These are phyloP conservation scores for Oenanthe javanica DNA, from an alignment of 140 eudicot species.

Conservation along the genomic window DNA sequence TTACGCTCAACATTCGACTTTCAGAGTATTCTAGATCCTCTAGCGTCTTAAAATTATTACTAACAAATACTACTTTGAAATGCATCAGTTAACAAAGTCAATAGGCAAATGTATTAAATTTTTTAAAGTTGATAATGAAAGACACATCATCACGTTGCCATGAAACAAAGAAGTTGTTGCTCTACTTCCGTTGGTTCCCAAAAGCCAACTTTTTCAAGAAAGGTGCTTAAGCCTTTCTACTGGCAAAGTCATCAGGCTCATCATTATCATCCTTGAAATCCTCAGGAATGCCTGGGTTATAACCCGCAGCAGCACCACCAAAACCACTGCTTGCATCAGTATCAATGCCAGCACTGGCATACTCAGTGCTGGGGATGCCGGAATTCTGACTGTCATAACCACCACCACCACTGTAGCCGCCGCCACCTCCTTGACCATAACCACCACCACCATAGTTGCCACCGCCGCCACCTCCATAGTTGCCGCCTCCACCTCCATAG, in stretches of 20 bases:
- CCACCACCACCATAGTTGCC: slow-evolving; percentile 8
- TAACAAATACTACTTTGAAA: not conserved
- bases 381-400: not conserved
- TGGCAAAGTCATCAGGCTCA: slow-evolving; percentile 48
- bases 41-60: not conserved
- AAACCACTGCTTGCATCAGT: slow-evolving; percentile 2
- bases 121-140: not conserved
- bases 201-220: not conserved
- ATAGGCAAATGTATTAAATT: not conserved
- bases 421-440: not conserved
- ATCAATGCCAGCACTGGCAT: not conserved
- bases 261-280: slow-evolving; percentile 37
- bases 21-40: not conserved
- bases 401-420: slow-evolving; percentile 1
- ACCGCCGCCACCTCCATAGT: slow-evolving; percentile 6
- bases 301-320: slow-evolving; percentile 15
- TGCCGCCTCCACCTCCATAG: not conserved
- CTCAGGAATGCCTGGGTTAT: slow-evolving; percentile 13
- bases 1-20: not conserved
- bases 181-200: not conserved
- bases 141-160: not conserved
- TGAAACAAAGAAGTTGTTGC: not conserved
- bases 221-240: slow-evolving; percentile 26
- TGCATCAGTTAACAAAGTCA: not conserved
- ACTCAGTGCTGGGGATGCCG: not conserved